These are phyloP conservation scores for Fonsecaea erecta DNA, from an alignment of 2,329 filamentous ascomycete genomes.

Conservation along the genomic window DNA sequence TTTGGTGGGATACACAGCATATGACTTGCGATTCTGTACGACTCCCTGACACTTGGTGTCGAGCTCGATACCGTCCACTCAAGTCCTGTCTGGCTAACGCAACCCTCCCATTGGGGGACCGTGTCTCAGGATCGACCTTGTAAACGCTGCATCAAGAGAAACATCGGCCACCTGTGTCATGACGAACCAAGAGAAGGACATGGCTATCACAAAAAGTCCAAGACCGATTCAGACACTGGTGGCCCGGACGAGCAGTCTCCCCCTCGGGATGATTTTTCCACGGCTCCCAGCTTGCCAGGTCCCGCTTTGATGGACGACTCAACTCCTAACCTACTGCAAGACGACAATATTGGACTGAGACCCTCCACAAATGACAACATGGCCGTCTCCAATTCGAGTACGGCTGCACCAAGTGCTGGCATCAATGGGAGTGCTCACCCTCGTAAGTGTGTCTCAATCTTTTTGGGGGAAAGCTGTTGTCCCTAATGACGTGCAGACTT, in stretches of 20 bases:
- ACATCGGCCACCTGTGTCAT: slow-evolving; percentile 97
- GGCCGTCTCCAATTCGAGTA: slow-evolving; percentile 49
- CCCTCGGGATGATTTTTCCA: slow-evolving; percentile 50
- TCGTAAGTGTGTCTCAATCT: slow-evolving; percentile 64
- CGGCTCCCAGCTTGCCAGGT: slow-evolving; percentile 55
- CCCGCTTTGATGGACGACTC: slow-evolving; percentile 64
- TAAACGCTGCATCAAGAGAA: slow-evolving; percentile 95
- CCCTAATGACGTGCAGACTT: slow-evolving; percentile 61
- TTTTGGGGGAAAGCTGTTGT: slow-evolving; percentile 22
- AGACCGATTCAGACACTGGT: slow-evolving; percentile 64
- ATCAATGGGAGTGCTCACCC: slow-evolving; percentile 70
- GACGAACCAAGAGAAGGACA: slow-evolving; percentile 86
- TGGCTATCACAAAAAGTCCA: slow-evolving; percentile 71
- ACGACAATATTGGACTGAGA: slow-evolving; percentile 54
- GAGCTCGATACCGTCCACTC: slow-evolving; percentile 34
- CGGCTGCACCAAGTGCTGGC: slow-evolving; percentile 69
- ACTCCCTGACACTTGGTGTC: slow-evolving; percentile 34
- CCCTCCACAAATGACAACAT: slow-evolving; percentile 45
- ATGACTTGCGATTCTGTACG: slow-evolving; percentile 86
- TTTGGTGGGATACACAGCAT: slow-evolving; percentile 65
- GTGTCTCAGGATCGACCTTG: slow-evolving; percentile 82
- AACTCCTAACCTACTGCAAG: slow-evolving; percentile 49
- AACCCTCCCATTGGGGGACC: slow-evolving; percentile 43
- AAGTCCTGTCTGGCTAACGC: slow-evolving; percentile 40
- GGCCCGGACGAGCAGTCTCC: slow-evolving; percentile 62